Evolutionary conservation across 129 eudicot species (phyloP).

Genomic region (carrot (Daucus carota)): DNA sequence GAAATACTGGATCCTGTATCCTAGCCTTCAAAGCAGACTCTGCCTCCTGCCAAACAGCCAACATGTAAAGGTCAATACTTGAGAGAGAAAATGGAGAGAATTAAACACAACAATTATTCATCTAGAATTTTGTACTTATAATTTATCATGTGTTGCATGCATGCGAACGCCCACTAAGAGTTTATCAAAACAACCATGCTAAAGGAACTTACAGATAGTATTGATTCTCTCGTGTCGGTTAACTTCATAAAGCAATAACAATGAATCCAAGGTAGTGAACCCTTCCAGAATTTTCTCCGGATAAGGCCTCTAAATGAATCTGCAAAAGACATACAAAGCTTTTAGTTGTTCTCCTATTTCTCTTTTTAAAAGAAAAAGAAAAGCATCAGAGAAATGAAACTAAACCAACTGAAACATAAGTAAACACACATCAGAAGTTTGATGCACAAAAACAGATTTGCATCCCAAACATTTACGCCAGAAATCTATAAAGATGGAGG

Average conservation of each 20-base stretch:
- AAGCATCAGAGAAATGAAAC: neutral
- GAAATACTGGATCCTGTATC: conserved; percentile 64
- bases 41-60: conserved; percentile 50
- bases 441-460: neutral
- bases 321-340: conserved; percentile 21
- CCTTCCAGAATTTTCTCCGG: conserved; percentile 63
- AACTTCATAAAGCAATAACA: conserved; percentile 95
- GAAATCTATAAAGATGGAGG: neutral
- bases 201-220: conserved; percentile 51
- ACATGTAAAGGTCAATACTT: neutral
- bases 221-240: conserved; percentile 60
- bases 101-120: neutral
- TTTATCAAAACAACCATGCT: neutral
- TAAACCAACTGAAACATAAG: neutral
- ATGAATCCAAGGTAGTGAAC: conserved; percentile 84
- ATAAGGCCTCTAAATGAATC: conserved; percentile 71
- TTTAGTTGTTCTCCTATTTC: conserved; percentile 13
- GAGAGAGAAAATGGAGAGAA: neutral
- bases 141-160: neutral
- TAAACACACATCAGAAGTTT: neutral
- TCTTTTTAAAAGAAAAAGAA: neutral
- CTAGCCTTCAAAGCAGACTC: conserved; percentile 64
- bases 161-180: neutral
- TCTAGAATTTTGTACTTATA: neutral
- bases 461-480: neutral